These are phyloP conservation scores for Aspergillus terreus DNA, from an alignment of 2,329 filamentous ascomycete genomes.

Conservation along the genomic window DNA sequence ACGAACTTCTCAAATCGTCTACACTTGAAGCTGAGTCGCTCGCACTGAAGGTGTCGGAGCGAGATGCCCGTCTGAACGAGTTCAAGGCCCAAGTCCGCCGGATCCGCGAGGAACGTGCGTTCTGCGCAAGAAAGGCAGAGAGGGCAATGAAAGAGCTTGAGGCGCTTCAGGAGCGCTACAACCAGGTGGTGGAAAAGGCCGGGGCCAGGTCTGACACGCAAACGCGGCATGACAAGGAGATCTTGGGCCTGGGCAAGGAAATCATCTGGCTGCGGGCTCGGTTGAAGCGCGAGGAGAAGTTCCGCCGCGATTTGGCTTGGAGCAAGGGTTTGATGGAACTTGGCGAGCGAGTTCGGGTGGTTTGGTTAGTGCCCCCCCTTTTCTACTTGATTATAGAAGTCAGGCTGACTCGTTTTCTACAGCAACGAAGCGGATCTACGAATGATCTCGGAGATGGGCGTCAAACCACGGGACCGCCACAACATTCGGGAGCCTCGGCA, in stretches of 20 bases:
- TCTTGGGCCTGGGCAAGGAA: conserved; percentile 80
- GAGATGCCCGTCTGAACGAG: conserved; percentile 61
- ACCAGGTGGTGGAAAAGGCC: conserved; percentile 55
- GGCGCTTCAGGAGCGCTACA: conserved; percentile 56
- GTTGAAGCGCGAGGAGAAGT: conserved; percentile 72
- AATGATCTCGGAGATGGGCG: conserved; percentile 79
- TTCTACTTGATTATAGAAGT: conserved; percentile 1
- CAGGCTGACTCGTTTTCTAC: conserved; percentile 24
- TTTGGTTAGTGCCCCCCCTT: conserved; percentile 66
- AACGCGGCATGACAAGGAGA: conserved; percentile 56
- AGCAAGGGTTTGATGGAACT: conserved; percentile 85
- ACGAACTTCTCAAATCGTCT: conserved; percentile 46
- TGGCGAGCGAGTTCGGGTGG: conserved; percentile 58
- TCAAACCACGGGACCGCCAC: conserved; percentile 43
- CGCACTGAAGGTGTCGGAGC: conserved; percentile 67
- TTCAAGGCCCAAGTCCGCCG: conserved; percentile 61
- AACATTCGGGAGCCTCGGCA: conserved; percentile 33
- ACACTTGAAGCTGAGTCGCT: conserved; percentile 58
- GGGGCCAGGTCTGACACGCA: conserved; percentile 41
- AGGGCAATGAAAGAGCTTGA: conserved; percentile 41
- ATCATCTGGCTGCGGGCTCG: conserved; percentile 86
- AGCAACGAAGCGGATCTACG: conserved; percentile 91
- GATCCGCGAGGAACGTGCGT: conserved; percentile 45
- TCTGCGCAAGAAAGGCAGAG: conserved; percentile 39
- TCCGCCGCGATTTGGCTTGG: conserved; percentile 76